phyloP scores from a whole-genome alignment of 2,329 filamentous ascomycete genomes.

The Epichloe sp. region DNA sequence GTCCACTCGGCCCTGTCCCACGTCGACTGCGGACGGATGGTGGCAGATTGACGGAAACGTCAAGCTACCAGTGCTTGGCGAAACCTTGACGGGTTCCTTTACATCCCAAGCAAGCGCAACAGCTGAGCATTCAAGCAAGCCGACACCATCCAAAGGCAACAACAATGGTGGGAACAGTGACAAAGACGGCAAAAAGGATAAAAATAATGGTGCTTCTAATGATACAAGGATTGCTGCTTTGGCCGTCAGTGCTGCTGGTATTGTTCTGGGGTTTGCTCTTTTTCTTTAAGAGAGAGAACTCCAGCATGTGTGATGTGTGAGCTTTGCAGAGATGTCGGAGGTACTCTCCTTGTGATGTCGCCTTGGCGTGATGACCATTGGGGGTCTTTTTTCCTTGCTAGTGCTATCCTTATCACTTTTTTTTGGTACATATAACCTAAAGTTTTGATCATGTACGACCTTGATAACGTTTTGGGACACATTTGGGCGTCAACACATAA shows the following conservation, averaged over 20 bases:
- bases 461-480: not conserved
- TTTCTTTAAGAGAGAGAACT: not conserved
- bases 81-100: constrained; percentile 25
- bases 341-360: not conserved
- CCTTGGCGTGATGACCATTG: not conserved
- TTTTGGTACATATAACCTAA: not conserved
- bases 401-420: not conserved
- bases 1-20: constrained; percentile 56
- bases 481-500: not conserved
- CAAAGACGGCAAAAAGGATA: constrained; percentile 4
- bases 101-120: constrained; percentile 9
- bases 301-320: not conserved
- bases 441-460: not conserved
- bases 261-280: constrained; percentile 17
- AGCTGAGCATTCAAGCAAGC: constrained; percentile 4
- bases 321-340: not conserved
- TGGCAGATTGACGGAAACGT: constrained; percentile 65
- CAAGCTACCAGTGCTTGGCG: constrained; percentile 54
- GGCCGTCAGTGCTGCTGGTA: constrained; percentile 15
- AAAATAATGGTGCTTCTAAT: constrained; percentile 10
- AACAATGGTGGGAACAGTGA: not conserved
- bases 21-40: constrained; percentile 58
- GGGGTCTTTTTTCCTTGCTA: too few species aligned
- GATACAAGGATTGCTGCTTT: constrained; percentile 16
- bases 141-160: not conserved